Evolutionary conservation across 2,329 filamentous ascomycete species (phyloP).

Genomic region (Onygenales sp.): DNA sequence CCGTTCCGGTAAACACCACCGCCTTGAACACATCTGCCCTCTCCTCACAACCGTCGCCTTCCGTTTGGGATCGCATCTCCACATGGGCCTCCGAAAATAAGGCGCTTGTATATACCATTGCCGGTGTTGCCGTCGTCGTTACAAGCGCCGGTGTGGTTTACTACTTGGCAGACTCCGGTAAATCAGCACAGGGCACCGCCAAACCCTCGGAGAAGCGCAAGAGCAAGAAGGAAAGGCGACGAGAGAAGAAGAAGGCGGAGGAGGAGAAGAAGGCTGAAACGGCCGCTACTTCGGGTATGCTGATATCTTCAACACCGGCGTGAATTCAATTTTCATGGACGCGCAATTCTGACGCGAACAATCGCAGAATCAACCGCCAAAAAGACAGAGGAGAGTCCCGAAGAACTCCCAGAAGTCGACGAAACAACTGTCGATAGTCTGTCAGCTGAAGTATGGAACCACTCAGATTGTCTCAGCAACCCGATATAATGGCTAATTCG

Average conservation of each 20-base stretch:
- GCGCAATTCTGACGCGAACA: not conserved
- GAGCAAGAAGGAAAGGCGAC: constrained; percentile 83
- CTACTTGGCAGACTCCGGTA: constrained; percentile 56
- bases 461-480: not conserved
- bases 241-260: constrained; percentile 63
- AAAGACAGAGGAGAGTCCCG: constrained; percentile 40
- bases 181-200: constrained; percentile 23
- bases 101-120: constrained; percentile 89
- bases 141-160: constrained; percentile 88
- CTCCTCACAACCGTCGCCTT: constrained; percentile 4
- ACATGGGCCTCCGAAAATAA: constrained; percentile 95
- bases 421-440: constrained; percentile 39
- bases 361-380: not conserved
- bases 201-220: constrained; percentile 50
- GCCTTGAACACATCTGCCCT: constrained; percentile 2
- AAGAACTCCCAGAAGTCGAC: constrained; percentile 60
- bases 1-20: not conserved
- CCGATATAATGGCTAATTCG: not conserved
- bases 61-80: constrained; percentile 76
- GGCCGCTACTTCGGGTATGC: constrained; percentile 26
- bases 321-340: no score
- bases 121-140: constrained; percentile 83
- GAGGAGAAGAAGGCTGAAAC: constrained; percentile 43
- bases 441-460: constrained; percentile 36
- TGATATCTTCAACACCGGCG: constrained; percentile 19